Evolutionary conservation across 495 filamentous ascomycete species (phyloP).

Genomic region (Clohesyomyces aquaticus): DNA sequence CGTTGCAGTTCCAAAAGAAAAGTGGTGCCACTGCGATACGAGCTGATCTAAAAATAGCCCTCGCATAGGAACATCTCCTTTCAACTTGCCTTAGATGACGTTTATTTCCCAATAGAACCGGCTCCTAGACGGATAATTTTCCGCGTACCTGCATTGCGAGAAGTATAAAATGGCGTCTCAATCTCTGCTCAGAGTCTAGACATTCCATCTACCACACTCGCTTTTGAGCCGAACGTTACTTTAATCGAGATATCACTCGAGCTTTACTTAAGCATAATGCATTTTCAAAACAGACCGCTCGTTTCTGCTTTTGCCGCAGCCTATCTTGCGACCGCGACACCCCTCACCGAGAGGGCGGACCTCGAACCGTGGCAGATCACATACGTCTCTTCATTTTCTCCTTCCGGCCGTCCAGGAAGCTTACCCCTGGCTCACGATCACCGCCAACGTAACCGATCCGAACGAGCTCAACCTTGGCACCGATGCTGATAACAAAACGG

Average conservation of each 20-base stretch:
- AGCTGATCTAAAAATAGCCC: too few species aligned
- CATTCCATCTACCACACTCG: neutral
- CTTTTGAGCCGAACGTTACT: neutral
- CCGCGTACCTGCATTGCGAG: neutral
- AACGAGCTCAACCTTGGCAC: conserved; percentile 24
- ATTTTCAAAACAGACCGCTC: conserved; percentile 5
- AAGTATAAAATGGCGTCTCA: neutral
- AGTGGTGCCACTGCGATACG: too few species aligned
- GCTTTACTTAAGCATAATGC: conserved; percentile 11
- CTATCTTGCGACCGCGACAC: conserved; percentile 1
- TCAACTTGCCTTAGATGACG: too few species aligned
- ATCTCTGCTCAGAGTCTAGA: neutral
- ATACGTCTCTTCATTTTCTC: conserved; percentile 1
- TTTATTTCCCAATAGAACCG: too few species aligned
- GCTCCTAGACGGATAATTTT: too few species aligned
- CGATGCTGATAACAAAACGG: neutral
- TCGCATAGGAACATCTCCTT: too few species aligned
- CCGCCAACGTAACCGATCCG: conserved; percentile 26
- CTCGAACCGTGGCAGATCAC: conserved; percentile 33
- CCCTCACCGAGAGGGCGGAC: conserved; percentile 1
- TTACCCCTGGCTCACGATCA: conserved; percentile 32
- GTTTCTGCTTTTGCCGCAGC: neutral
- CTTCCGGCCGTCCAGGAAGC: conserved; percentile 24
- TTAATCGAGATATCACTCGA: neutral
- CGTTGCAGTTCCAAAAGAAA: too few species aligned